Evolutionary conservation across 2,329 filamentous ascomycete genomes (phyloP), one percentile per base, ranked within the genome.

Genomic region (Lasiodiplodia citricola): DNA sequence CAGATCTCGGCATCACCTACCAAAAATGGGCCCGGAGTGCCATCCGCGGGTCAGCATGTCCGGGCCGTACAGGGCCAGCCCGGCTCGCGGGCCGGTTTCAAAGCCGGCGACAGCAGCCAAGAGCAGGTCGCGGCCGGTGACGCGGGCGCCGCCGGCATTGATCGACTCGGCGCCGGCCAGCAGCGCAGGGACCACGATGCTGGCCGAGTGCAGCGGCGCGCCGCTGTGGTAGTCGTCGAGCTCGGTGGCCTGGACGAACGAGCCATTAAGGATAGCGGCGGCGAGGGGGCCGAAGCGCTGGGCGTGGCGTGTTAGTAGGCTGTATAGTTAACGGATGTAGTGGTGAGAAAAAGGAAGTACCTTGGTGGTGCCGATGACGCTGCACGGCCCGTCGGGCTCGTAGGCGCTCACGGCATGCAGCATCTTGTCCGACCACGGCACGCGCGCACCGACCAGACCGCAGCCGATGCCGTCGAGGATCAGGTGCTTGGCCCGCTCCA

Each of bases 171-270:
- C 67, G 2, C 75, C 80, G 4, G 82, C 82, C 21, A 84, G 75
- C 0, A 84, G 73, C 0, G 82, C 75, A 0, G 81, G 82, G 1
- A 83, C 70, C 5, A 83, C 38, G 41, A 83, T 74, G 6, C 75
- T 73, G 50, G 77, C 78, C 1, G 76, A 79, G 71, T 83, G 81
- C 2, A 83, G 68, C 0, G 81, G 83, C 1, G 82, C 82, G 35
- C 72, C 72, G 41, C 71, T 74, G 70, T 84, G 82, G 67, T 75
- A 83, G 69, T 84, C 82, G 69, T 84, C 81, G 1, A 84, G 71
- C 70, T 84, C 82, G 44, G 80, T 80, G 1, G 76, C 81, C 71
- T 84, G 82, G 64, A 83, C 81, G 68, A 81, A 82, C 1, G 80
- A 75, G 21, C 79, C 78, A 70, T 84, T 84, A 7, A 84, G 69